Base-by-base conservation (phyloP, 2,329 filamentous ascomycete genomes). In the Dactylellina drechsleri region DNA sequence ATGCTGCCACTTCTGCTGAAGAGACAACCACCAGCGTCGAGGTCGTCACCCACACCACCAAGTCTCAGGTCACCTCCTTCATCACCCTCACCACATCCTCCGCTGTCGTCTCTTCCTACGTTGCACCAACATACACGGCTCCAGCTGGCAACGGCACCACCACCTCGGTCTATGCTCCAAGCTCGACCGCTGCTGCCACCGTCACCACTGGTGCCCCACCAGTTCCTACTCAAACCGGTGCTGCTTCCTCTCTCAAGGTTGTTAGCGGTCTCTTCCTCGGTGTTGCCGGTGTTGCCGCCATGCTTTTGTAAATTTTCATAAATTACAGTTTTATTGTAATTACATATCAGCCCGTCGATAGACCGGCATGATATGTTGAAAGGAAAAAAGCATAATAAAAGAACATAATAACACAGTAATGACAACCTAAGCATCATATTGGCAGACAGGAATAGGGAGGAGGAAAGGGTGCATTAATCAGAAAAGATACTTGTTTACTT, bases 211-310 rank as follows among this genome's bases (percentile, higher is more conserved):
- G 60, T 45, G 45, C 58, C 52, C 70, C 75, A 61, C 36, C 66
- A 18, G 43, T 54, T 18, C 70, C 72, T 8, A 45, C 64, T 16
- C 67, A 71, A 56, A 76, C 76, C 28, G 77, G 77, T 64, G 78
- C 78, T 28, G 78, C 76, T 62, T 70, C 70, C 15, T 77, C 68
- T 66, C 26, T 79, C 53, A 73, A 77, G 26, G 77, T 78, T 61
- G 77, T 70, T 23, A 71, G 78, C 77, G 77, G 74, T 43, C 76
- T 79, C 41, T 53, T 77, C 31, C 61, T 76, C 52, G 71, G 77
- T 68, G 74, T 79, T 45, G 78, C 76, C 57, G 76, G 66, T 67
- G 62, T 67, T 50, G 70, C 70, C 57, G 70, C 70, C 45, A 66
- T 74, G 70, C 70, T 74, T 67, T 74, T 74, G 47, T 74, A 74